These are phyloP conservation scores for Neonectria ditissima DNA, from an alignment of 2,329 filamentous ascomycete species.

Conservation along the genomic window DNA sequence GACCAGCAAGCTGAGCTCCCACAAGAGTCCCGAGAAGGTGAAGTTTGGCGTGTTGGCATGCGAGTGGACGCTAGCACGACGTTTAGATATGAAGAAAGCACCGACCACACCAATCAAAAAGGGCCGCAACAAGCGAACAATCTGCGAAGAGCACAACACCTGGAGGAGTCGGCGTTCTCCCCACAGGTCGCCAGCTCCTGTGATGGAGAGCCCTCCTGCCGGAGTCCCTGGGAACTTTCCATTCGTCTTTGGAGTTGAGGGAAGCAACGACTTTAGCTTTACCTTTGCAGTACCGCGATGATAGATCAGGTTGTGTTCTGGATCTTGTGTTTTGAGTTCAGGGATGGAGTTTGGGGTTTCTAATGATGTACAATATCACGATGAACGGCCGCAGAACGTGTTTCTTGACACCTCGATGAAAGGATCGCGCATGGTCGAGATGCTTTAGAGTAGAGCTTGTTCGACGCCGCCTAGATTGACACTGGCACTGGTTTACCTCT, in stretches of 20 bases:
- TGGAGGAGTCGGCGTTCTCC: constrained; percentile 34
- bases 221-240: constrained; percentile 28
- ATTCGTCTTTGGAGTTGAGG: constrained; percentile 41
- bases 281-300: constrained; percentile 38
- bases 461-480: constrained; percentile 11
- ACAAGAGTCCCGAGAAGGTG: constrained; percentile 51
- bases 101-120: constrained; percentile 37
- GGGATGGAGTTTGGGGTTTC: constrained; percentile 13
- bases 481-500: neutral
- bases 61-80: constrained; percentile 51
- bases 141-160: constrained; percentile 40
- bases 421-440: constrained; percentile 24
- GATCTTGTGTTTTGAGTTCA: constrained; percentile 23
- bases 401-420: constrained; percentile 12
- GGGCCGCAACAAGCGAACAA: constrained; percentile 43
- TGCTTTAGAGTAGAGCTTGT: constrained; percentile 36
- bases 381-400: constrained; percentile 12
- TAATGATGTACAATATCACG: constrained; percentile 21
- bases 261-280: constrained; percentile 40
- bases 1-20: constrained; percentile 47
- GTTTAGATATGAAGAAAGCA: constrained; percentile 26
- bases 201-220: constrained; percentile 8
- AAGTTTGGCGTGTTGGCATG: constrained; percentile 57
- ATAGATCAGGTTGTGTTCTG: constrained; percentile 14
- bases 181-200: constrained; percentile 10